Evolutionary conservation across 2,329 filamentous ascomycete genomes (phyloP).

Genomic region (Nothopassalora personata): DNA sequence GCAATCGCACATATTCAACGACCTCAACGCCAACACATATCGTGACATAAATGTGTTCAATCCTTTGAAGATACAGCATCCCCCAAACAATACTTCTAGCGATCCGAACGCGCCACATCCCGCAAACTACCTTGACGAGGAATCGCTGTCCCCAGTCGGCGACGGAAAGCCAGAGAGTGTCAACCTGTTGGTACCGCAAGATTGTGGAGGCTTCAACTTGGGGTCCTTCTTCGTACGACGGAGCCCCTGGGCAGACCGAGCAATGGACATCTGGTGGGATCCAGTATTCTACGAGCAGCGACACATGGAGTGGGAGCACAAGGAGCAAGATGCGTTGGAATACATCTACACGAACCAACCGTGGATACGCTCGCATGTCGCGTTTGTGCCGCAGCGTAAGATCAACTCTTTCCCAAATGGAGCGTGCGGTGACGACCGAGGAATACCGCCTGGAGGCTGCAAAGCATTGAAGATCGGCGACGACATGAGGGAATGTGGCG

Average conservation of each 20-base stretch:
- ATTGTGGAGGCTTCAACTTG: slow-evolving; percentile 93
- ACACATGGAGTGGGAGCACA: slow-evolving; percentile 99
- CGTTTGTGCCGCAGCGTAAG: slow-evolving; percentile 82
- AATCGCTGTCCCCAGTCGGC: slow-evolving; percentile 65
- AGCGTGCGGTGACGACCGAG: slow-evolving; percentile 73
- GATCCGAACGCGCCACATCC: slow-evolving; percentile 40
- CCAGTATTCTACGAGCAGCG: slow-evolving; percentile 96
- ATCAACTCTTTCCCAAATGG: slow-evolving; percentile 93
- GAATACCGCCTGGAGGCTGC: slow-evolving; percentile 53
- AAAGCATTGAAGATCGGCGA: slow-evolving; percentile 19
- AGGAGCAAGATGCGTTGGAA: slow-evolving; percentile 93
- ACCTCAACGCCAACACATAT: slow-evolving; percentile 69
- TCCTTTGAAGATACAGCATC: slow-evolving; percentile 87
- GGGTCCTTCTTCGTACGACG: slow-evolving; percentile 90
- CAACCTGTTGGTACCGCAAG: slow-evolving; percentile 83
- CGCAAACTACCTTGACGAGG: slow-evolving; percentile 64
- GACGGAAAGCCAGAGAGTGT: slow-evolving; percentile 74
- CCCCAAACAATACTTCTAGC: slow-evolving; percentile 48
- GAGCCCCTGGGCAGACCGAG: slow-evolving; percentile 80
- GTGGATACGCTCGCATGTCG: slow-evolving; percentile 84
- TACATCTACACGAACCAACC: slow-evolving; percentile 87
- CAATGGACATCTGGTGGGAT: slow-evolving; percentile 98
- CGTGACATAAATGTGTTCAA: slow-evolving; percentile 97
- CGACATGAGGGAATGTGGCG: slow-evolving; percentile 28
- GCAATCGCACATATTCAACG: slow-evolving; percentile 82